Evolutionary conservation across 352 stramenopile species (phyloP), one percentile per base, ranked within the genome.

Genomic region (Elongisporangium undulatum): DNA sequence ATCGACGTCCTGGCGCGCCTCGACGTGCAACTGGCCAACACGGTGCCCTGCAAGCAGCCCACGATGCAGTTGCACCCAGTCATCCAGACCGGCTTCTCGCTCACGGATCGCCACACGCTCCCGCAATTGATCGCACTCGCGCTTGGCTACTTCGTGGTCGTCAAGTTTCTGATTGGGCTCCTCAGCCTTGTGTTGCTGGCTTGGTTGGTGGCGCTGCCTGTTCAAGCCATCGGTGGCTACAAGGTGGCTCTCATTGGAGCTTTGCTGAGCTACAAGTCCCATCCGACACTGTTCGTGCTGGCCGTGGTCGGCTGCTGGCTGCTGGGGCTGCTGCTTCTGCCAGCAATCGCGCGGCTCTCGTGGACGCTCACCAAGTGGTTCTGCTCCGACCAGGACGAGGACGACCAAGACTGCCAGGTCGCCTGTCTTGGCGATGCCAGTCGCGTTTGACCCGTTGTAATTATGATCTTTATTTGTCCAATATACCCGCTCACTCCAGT

Each of bases 11-110:
- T 81, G 49, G 67, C 84, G 17, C 70, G 74, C 21, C 38, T 80
- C 41, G 59, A 89, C 9, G 72, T 75, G 48, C 68, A 77, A 15
- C 26, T 85, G 23, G 84, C 90, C 59, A 68, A 88, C 15, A 64
- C 59, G 21, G 66, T 93, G 22, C 71, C 83, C 66, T 41, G 29
- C 29, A 41, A 41, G 29, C 29, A 41, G 5, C 29, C 29, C 5
- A 41, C 29, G 29, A 41, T 41, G 29, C 29, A 41, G 29, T 9
- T 41, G 29, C 29, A 41, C 8, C 29, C 29, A 41, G 29, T 41
- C 29, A 41, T 41, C 29, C 66, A 77, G 20, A 62, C 53, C 39
- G 59, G 56, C 10, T 56, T 64, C 24, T 71, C 62, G 29, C 29
- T 41, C 29, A 41, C 29, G 5, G 29, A 41, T 15, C 29, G 29